Percentiles rank a stretch among this genome's conserved stretches.
These are phyloP conservation scores for Stellera chamaejasme DNA, from an alignment of 345 rosid genomes.

Conservation along the genomic window DNA sequence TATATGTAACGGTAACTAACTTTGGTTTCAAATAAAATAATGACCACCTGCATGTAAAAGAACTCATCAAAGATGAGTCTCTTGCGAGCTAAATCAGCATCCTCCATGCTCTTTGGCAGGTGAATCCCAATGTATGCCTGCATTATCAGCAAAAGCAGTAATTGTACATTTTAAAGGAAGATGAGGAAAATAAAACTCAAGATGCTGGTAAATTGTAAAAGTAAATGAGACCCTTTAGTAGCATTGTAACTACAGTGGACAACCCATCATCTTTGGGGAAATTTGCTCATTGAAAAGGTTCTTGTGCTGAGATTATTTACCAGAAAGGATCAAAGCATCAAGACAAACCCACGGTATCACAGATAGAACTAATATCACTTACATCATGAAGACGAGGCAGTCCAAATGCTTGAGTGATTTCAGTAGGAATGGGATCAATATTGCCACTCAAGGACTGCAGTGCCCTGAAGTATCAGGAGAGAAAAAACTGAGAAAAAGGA, in stretches of 20 bases:
- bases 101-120: conserved; percentile 66
- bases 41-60: conserved; percentile 82
- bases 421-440: conserved; percentile 80
- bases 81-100: conserved; percentile 93
- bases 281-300: no score
- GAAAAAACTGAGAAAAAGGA: not conserved
- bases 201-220: not conserved
- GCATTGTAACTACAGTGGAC: no score
- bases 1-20: no score
- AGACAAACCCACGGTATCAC: not conserved
- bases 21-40: not conserved
- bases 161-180: not conserved
- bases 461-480: conserved; percentile 37
- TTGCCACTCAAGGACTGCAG: conserved; percentile 40
- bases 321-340: not conserved
- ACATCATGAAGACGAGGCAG: conserved; percentile 65
- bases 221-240: no score
- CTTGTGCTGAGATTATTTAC: not conserved
- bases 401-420: conserved; percentile 57
- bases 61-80: conserved; percentile 90
- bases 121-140: conserved; percentile 86
- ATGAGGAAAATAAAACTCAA: not conserved
- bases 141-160: conserved; percentile 23
- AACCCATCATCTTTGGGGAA: no score
- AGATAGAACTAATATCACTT: conserved; percentile 22